Base-by-base conservation (phyloP, 2,329 filamentous ascomycete species). In the Verruconis gallopava region DNA sequence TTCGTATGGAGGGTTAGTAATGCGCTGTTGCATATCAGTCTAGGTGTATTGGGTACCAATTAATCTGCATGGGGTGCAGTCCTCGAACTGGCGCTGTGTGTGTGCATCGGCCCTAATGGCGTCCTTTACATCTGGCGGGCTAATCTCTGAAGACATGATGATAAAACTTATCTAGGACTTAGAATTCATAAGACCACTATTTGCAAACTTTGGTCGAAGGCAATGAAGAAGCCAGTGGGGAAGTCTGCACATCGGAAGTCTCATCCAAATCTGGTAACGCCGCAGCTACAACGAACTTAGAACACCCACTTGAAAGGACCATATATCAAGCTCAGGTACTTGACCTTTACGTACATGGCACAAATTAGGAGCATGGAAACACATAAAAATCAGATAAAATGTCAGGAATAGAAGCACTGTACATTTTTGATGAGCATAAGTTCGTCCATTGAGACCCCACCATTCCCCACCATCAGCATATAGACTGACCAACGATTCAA, bases 401-500 rank as follows among this genome's bases (percentile, higher is more conserved):
- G 67, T 64, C 85, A 66, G 77, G 83, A 58, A 83, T 98, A 57
- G 89, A 96, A 70, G 91, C 89, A 59, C 72, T 98, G 56, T 89
- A 96, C 69, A 86, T 98, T 60, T 95, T 83, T 63, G 88, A 96
- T 74, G 88, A 95, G 69, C 78, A 88, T 65, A 85, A 88, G 88
- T 93, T 67, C 56, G 73, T 51, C 42, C 46, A 44, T 33, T 30
- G 37, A 30, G 54, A 40, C 21, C 33, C 43, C 44, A 49, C 46
- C 30, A 34, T 32, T 37, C 34, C 36, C 35, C 19, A 3, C 35
- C 17, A 6, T 6, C 38, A 32, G 4, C 19, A 40, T 25, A 22
- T 32, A 37, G 38, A 38, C 20, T 22, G 21, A 28, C n/a, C n/a
- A 18, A 37, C 25, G 9, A n/a, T 30, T 38, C 32, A 51, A 94